phyloP scores from a whole-genome alignment of 2,329 filamentous ascomycete species.

The Paraphoma sp. region DNA sequence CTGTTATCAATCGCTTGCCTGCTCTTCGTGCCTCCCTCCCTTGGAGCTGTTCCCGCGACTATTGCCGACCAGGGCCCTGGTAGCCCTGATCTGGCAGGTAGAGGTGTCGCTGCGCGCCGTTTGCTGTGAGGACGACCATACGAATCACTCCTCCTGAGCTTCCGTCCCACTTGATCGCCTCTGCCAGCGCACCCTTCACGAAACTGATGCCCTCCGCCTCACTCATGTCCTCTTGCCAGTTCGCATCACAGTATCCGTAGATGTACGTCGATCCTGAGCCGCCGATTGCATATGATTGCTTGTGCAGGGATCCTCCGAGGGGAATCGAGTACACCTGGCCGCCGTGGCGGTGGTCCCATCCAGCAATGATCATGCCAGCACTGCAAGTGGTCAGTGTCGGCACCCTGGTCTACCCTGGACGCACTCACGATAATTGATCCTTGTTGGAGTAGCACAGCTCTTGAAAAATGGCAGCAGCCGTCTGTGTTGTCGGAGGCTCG shows the following conservation, averaged over 20 bases:
- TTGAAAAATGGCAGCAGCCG: constrained; percentile 94
- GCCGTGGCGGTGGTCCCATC: constrained; percentile 92
- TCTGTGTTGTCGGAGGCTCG: constrained; percentile 90
- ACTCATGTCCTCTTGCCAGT: constrained; percentile 96
- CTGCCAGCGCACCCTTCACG: constrained; percentile 86
- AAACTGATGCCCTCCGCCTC: constrained; percentile 90
- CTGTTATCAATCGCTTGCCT: neutral
- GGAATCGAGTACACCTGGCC: constrained; percentile 98
- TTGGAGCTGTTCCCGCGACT: constrained; percentile 10
- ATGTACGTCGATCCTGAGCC: constrained; percentile 99
- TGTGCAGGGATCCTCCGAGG: constrained; percentile 94
- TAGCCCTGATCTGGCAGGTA: constrained; percentile 92
- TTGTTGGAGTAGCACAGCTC: constrained; percentile 99
- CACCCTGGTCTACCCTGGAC: neutral
- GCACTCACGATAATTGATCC: constrained; percentile 80
- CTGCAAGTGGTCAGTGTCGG: constrained; percentile 55
- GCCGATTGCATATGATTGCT: constrained; percentile 93
- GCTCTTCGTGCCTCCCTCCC: constrained; percentile 4
- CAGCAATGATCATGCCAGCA: constrained; percentile 97
- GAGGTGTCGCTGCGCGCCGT: constrained; percentile 89
- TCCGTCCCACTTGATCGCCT: constrained; percentile 99
- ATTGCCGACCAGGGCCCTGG: constrained; percentile 69
- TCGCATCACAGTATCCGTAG: constrained; percentile 96
- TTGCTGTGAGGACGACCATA: constrained; percentile 92
- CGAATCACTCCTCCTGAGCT: constrained; percentile 98